Evolutionary conservation across 768 basidiomycete species (phyloP), one percentile per base, ranked within the genome.

Genomic region (Amanita exitialis): DNA sequence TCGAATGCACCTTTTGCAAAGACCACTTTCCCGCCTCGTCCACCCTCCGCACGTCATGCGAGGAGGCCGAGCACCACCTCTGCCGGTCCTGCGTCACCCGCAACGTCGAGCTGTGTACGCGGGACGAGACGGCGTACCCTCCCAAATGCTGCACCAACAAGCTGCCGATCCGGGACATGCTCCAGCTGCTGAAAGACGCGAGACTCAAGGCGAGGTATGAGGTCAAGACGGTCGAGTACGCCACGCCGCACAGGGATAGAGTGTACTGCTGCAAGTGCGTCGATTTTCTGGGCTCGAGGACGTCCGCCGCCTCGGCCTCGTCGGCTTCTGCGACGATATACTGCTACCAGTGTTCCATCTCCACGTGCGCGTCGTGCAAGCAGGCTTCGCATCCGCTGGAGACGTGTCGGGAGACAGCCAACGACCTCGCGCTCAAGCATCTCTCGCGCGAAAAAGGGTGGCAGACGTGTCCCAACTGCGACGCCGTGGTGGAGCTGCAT

Each of bases 381-480:
- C 65, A 73, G 34, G 38, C 47, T 0, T 66, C 66, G 1, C 82
- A 84, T 58, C 60, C 62, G 0, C 57, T 57, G 5, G 58, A 66
- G 36, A 56, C 56, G 2, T 83, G 64, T 69, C 2, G 56, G 72
- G 3, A 69, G 70, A 41, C 61, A 0, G 21, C 37, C 23, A 2
- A 13, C 21, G 47, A 48, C 20, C 5, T 15, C 10, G 47, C 47
- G 4, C n/a, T 82, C 4, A 67, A 61, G 18, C 70, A 65, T 3
- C 69, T 82, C 2, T 80, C 79, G 0, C 57, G 57, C 1, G 55
- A 66, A 28, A 53, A 74, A 43, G 65, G 66, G 9, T 84, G 79
- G 82, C 78, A 83, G 56, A 82, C 78, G 0, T 85, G 83, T 58
- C 82, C 82, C 0, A 69, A 70, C 4, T 85, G 83, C 57, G 57